Evolutionary conservation across 352 stramenopile species (phyloP).

Genomic region (Pythium rhizo-oryzae): DNA sequence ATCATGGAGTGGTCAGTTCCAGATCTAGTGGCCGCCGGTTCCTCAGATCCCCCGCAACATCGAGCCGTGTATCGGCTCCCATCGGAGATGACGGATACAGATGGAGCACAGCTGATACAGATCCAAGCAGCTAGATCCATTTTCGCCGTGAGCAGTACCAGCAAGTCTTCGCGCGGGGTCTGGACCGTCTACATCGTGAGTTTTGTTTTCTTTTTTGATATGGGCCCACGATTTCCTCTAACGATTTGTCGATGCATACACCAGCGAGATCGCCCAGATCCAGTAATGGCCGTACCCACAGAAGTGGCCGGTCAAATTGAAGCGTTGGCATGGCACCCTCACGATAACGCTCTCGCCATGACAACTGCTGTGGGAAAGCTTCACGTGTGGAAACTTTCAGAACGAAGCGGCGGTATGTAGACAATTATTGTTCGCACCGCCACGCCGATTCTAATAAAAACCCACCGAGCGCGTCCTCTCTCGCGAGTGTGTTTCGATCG

Average conservation of each 20-base stretch:
- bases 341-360: not conserved
- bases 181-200: slow-evolving; percentile 7
- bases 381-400: slow-evolving; percentile 8
- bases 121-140: not conserved
- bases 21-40: not conserved
- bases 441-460: not conserved
- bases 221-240: not conserved
- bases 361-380: slow-evolving; percentile 7
- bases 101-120: not conserved
- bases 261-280: not conserved
- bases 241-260: not conserved
- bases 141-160: not conserved
- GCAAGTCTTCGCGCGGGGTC: not conserved
- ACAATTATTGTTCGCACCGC: too few species aligned
- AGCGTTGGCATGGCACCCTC: slow-evolving; percentile 11
- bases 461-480: not conserved
- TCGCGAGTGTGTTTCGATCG: not conserved
- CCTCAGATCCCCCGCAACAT: not conserved
- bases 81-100: not conserved
- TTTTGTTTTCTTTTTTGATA: not conserved
- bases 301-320: slow-evolving; percentile 5
- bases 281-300: not conserved
- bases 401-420: not conserved
- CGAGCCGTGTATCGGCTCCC: slow-evolving; percentile 2
- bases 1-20: slow-evolving; percentile 7